These are phyloP conservation scores for Coix lacrymajobi DNA, from an alignment of 176 grass and related monocot species.

Conservation along the genomic window DNA sequence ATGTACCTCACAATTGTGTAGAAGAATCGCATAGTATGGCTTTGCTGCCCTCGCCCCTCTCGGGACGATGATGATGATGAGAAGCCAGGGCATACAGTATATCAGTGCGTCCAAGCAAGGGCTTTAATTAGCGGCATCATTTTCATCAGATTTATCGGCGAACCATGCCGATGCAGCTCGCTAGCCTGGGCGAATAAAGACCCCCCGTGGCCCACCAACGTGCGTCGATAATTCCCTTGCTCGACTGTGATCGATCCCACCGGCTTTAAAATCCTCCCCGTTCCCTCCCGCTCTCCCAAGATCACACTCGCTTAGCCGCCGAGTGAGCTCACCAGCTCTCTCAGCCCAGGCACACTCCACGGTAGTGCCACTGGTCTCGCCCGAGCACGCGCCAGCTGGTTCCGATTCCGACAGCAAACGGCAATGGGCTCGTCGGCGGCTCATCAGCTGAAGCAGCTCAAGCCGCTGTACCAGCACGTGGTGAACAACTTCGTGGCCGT, in stretches of 20 bases:
- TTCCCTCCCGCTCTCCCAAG: slow-evolving; percentile 3
- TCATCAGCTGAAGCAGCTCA: slow-evolving; percentile 25
- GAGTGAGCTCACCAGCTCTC: background rate
- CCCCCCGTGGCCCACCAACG: background rate
- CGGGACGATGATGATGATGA: background rate
- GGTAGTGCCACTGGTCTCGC: background rate
- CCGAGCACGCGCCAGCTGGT: background rate
- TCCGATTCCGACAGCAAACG: background rate
- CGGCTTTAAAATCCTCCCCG: slow-evolving; percentile 31
- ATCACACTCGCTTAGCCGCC: background rate
- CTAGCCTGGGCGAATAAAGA: slow-evolving; percentile 36
- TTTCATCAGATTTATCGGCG: slow-evolving; percentile 47
- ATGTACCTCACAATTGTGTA: background rate
- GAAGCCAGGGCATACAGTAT: too few relatives aligned
- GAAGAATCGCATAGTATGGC: background rate
- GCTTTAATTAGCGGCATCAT: slow-evolving; percentile 23
- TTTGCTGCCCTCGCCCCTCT: background rate
- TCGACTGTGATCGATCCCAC: background rate
- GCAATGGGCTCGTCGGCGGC: slow-evolving; percentile 26
- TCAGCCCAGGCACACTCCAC: background rate
- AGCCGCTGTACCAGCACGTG: slow-evolving; percentile 45
- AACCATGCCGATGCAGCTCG: background rate
- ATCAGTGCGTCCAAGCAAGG: background rate
- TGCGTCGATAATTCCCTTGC: slow-evolving; percentile 11
- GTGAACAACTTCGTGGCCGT: slow-evolving; percentile 56